A percentile compares a stretch with the other conserved stretches of the same genome.
phyloP scores from a whole-genome alignment of 371 early-diverging fungal genomes.

The Mucor circinelloides region DNA sequence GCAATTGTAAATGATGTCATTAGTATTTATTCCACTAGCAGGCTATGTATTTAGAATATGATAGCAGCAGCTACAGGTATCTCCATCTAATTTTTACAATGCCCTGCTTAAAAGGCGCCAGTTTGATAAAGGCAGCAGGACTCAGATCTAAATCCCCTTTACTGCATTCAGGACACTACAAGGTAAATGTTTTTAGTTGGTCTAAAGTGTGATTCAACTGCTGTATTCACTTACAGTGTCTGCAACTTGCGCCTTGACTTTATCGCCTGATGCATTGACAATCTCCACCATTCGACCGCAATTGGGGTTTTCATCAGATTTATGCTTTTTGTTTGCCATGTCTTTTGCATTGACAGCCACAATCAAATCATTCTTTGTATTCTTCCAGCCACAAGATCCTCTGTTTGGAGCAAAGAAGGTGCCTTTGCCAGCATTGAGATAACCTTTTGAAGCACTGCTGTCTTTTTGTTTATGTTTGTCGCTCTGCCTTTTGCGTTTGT shows the following conservation, averaged over 20 bases:
- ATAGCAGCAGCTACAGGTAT: neutral
- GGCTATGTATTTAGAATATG: too few species aligned
- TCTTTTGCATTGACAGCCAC: constrained; percentile 34
- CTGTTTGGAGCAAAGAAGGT: constrained; percentile 2
- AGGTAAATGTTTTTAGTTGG: too few species aligned
- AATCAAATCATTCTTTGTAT: constrained; percentile 30
- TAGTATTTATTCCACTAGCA: too few species aligned
- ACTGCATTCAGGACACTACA: constrained; percentile 52
- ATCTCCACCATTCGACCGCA: constrained; percentile 50
- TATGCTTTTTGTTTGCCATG: constrained; percentile 20
- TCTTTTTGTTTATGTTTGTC: neutral
- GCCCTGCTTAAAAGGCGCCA: constrained; percentile 50
- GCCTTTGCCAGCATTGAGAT: neutral
- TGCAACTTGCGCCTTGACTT: constrained; percentile 39
- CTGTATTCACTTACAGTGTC: constrained; percentile 24
- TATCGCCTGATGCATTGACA: constrained; percentile 39
- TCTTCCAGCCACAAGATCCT: constrained; percentile 35
- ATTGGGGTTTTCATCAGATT: constrained; percentile 27
- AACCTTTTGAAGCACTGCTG: neutral
- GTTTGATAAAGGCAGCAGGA: constrained; percentile 58
- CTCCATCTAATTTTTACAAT: constrained; percentile 29
- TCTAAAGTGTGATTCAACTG: too few species aligned
- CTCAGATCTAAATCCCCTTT: constrained; percentile 55
- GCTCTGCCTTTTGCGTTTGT: neutral
- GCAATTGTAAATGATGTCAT: too few species aligned